A percentile compares a stretch with the other conserved stretches of the same genome.
Conservation (phyloP, 1,139 yeast genomes). For the Candida albicans region DNA sequence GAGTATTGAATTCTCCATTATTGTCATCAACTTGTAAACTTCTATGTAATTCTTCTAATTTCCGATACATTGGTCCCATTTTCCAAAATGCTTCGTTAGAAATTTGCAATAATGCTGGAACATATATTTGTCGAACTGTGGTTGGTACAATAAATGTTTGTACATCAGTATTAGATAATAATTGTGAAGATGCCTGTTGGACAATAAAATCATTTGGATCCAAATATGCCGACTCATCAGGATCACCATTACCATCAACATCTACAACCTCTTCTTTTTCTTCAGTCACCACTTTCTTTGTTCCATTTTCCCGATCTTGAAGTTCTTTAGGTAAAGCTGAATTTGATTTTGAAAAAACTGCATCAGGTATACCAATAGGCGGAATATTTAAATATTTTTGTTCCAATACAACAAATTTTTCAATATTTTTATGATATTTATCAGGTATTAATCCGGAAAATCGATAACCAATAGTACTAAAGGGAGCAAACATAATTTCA, state of each 20-base stretch:
- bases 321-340: constrained; percentile 25
- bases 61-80: constrained; percentile 32
- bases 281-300: neutral
- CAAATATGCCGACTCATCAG: constrained; percentile 3
- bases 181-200: constrained; percentile 40
- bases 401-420: constrained; percentile 33
- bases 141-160: constrained; percentile 40
- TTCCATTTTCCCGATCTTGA: constrained; percentile 2
- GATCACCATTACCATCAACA: constrained; percentile 7
- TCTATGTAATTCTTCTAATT: constrained; percentile 56
- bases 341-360: constrained; percentile 26
- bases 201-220: constrained; percentile 33
- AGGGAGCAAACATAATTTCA: constrained; percentile 49
- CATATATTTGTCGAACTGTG: constrained; percentile 34
- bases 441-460: constrained; percentile 55
- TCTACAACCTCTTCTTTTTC: constrained; percentile 1
- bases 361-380: constrained; percentile 44
- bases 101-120: constrained; percentile 27
- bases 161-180: constrained; percentile 37
- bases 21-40: constrained; percentile 46
- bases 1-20: constrained; percentile 38
- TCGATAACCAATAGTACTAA: constrained; percentile 47
- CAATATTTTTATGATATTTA: constrained; percentile 19
- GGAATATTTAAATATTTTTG: constrained; percentile 33
- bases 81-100: constrained; percentile 34